Conservation (phyloP, 768 basidiomycete genomes). For the Suillus brevipes region DNA sequence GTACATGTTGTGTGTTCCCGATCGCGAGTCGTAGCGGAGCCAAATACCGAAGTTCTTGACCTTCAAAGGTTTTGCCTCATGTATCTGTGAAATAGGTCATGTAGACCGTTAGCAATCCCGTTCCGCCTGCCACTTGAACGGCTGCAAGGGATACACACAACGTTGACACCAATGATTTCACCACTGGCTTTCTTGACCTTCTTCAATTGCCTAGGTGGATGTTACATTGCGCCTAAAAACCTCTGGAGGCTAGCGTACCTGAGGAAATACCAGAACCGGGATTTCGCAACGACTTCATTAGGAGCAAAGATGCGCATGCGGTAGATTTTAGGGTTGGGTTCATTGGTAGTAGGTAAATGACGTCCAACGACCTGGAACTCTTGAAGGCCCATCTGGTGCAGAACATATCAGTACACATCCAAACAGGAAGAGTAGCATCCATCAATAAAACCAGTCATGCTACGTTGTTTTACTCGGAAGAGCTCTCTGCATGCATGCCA, state of each 20-base stretch:
- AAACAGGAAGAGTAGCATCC: conserved; percentile 29
- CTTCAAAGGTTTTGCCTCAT: conserved; percentile 96
- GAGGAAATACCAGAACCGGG: conserved; percentile 99
- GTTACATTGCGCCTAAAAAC: not conserved
- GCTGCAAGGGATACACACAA: conserved; percentile 80
- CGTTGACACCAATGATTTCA: conserved; percentile 98
- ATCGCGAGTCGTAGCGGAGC: conserved; percentile 99
- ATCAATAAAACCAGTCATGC: conserved; percentile 18
- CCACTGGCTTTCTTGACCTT: conserved; percentile 99
- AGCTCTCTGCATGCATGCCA: not conserved
- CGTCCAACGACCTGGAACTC: conserved; percentile 99
- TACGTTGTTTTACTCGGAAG: not conserved
- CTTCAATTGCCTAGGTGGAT: conserved; percentile 73
- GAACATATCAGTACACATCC: conserved; percentile 22
- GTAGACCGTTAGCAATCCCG: conserved; percentile 55
- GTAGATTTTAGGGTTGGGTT: conserved; percentile 97
- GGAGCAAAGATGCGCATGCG: conserved; percentile 99
- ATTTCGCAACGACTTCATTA: conserved; percentile 98
- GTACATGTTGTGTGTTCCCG: conserved; percentile 99
- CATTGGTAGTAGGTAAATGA: conserved; percentile 90
- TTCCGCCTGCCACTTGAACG: conserved; percentile 89
- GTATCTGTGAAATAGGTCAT: conserved; percentile 66
- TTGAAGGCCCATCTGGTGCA: conserved; percentile 68
- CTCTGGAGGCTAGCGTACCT: conserved; percentile 48
- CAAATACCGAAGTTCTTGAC: conserved; percentile 99